These are phyloP conservation scores for Colletotrichum phormii DNA, from an alignment of 2,329 filamentous ascomycete genomes.

Conservation along the genomic window DNA sequence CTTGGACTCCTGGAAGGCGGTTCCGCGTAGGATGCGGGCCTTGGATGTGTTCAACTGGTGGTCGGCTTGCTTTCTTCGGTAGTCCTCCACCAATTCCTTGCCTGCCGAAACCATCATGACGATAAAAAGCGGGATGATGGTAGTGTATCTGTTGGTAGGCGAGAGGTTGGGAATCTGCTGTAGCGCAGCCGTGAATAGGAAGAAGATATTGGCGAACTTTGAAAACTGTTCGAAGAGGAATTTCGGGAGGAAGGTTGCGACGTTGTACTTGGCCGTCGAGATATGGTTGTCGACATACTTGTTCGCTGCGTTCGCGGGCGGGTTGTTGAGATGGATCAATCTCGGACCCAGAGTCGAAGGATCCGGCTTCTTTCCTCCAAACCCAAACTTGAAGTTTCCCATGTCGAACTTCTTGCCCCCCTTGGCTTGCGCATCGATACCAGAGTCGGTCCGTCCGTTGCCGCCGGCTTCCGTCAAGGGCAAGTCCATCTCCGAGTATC, in stretches of 20 bases:
- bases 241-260: slow-evolving; percentile 92
- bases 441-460: slow-evolving; percentile 56
- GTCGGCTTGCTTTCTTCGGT: slow-evolving; percentile 88
- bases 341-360: slow-evolving; percentile 91
- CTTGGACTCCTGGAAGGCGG: slow-evolving; percentile 85
- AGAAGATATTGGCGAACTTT: slow-evolving; percentile 99
- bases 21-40: slow-evolving; percentile 84
- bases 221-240: slow-evolving; percentile 99
- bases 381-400: slow-evolving; percentile 91
- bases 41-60: slow-evolving; percentile 89
- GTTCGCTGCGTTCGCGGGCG: slow-evolving; percentile 87
- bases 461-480: slow-evolving; percentile 84
- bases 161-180: slow-evolving; percentile 97
- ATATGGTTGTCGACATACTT: slow-evolving; percentile 98
- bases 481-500: slow-evolving; percentile 98
- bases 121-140: slow-evolving; percentile 91
- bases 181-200: slow-evolving; percentile 94
- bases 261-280: slow-evolving; percentile 97
- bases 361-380: slow-evolving; percentile 86
- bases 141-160: slow-evolving; percentile 95
- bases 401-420: slow-evolving; percentile 72
- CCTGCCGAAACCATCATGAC: slow-evolving; percentile 94
- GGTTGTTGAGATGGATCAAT: slow-evolving; percentile 96
- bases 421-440: slow-evolving; percentile 52
- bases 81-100: slow-evolving; percentile 95